A percentile compares a stretch with the other conserved stretches of the same genome.
Conservation (phyloP, 1,139 yeast genomes). For the Dujonia santamariae region DNA sequence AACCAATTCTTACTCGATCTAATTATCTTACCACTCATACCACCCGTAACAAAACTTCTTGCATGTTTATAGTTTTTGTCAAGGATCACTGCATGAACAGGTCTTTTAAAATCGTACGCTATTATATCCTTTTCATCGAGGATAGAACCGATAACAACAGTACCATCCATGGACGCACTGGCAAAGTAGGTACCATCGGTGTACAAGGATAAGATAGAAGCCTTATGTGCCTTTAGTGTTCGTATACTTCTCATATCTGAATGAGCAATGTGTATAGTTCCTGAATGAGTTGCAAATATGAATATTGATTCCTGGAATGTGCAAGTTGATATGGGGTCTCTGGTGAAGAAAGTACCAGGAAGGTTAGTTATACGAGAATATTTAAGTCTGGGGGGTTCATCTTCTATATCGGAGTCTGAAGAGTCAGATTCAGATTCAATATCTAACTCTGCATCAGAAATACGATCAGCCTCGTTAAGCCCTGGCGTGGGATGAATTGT, state of each 20-base stretch:
- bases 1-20: conserved; percentile 82
- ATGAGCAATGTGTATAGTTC: conserved; percentile 65
- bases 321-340: conserved; percentile 77
- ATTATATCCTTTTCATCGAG: conserved; percentile 59
- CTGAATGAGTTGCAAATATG: conserved; percentile 88
- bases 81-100: conserved; percentile 81
- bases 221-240: conserved; percentile 80
- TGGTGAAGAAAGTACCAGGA: conserved; percentile 63
- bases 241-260: conserved; percentile 59
- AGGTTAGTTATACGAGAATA: conserved; percentile 65
- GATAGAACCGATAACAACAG: conserved; percentile 77
- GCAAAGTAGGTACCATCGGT: conserved; percentile 76
- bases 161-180: conserved; percentile 91
- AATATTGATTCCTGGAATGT: conserved; percentile 56
- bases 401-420: conserved; percentile 1
- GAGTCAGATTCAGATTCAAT: not conserved
- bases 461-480: no score
- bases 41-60: conserved; percentile 78
- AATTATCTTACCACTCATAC: conserved; percentile 82
- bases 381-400: conserved; percentile 65
- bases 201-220: conserved; percentile 71
- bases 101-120: conserved; percentile 82
- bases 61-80: conserved; percentile 64
- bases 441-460: not conserved
- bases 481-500: no score